Percentiles rank a stretch among this genome's conserved stretches.
Evolutionary conservation across 2,329 filamentous ascomycete species (phyloP).

Genomic region (Colletotrichum plurivorum): DNA sequence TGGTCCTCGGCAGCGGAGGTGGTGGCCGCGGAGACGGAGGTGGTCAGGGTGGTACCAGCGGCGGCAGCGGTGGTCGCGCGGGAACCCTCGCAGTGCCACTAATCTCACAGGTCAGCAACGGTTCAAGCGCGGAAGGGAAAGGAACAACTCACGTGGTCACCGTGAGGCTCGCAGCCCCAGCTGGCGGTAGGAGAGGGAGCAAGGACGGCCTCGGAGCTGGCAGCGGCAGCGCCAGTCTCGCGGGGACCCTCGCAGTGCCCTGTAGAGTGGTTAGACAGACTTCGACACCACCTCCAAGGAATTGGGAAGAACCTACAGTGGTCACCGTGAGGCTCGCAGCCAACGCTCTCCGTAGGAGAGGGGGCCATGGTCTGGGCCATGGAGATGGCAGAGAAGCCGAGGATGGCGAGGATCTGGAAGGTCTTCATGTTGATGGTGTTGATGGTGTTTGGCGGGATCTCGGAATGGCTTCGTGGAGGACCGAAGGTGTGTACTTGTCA

Average conservation of each 20-base stretch:
- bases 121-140: no score
- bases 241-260: not conserved
- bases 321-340: slow-evolving; percentile 52
- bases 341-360: slow-evolving; percentile 52
- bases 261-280: not conserved
- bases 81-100: slow-evolving; percentile 41
- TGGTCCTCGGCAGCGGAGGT: slow-evolving; percentile 28
- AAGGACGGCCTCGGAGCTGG: slow-evolving; percentile 35
- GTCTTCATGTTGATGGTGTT: slow-evolving; percentile 41
- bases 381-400: slow-evolving; percentile 31
- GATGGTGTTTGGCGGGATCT: not conserved
- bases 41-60: slow-evolving; percentile 11
- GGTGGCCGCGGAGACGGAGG: slow-evolving; percentile 17
- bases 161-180: slow-evolving; percentile 54
- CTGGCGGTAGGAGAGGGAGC: slow-evolving; percentile 53
- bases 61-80: not conserved
- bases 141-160: slow-evolving; percentile 52
- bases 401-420: slow-evolving; percentile 35
- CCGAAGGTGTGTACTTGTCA: not conserved
- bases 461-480: not conserved
- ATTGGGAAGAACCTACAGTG: slow-evolving; percentile 30
- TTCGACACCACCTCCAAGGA: no score
- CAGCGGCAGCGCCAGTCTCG: not conserved
- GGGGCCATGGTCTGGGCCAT: slow-evolving; percentile 44
- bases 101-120: no score